Evolutionary conservation across 2,329 filamentous ascomycete genomes (phyloP), one percentile per base, ranked within the genome.

Genomic region (Ceratocystis albifundus): DNA sequence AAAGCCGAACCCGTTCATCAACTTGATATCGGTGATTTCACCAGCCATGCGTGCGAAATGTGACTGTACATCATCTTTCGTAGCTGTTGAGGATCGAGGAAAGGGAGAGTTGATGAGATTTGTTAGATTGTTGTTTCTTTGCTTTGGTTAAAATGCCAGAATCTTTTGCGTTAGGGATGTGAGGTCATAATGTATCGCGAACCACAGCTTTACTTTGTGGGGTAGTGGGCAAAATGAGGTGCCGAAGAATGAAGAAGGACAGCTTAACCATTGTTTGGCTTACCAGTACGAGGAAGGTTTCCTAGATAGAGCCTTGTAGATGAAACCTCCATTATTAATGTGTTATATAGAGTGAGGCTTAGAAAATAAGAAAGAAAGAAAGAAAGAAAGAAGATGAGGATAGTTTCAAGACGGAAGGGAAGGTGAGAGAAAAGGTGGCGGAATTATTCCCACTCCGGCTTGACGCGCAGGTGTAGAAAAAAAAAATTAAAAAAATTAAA

Each of bases 1-100:
- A 81, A 99, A 99, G 76, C 94, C 94, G 75, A 99, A 99, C 74
- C 94, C 94, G 76, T 96, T 97, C 94, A 99, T 99, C 70, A 99
- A 86, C 82, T 99, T 99, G 80, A 99, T 93, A 80, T 99, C 94
- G 71, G 89, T 94, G 76, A 99, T 97, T 77, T 96, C 91, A 77
- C 94, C 94, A 72, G 91, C 93, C 75, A 93, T 94, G 86, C 96
- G 91, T 76, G 88, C 88, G 80, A 99, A 99, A 78, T 97, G 93
- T 73, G 87, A 85, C 80, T 97, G 92, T 76, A 99, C 88, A 76
- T 99, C 93, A 78, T 89, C 86, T 82, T 97, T 97, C 78, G 92
- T 96, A 80, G 90, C 92, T 95, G 80, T 76, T 76, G 74, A 4
- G 55, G 12, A 68, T 62, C 41, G 17, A 25, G 25, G 10, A 30